Evolutionary conservation across 805 yeast species (phyloP).

Genomic region (Saccharomycopsis fibuligera): DNA sequence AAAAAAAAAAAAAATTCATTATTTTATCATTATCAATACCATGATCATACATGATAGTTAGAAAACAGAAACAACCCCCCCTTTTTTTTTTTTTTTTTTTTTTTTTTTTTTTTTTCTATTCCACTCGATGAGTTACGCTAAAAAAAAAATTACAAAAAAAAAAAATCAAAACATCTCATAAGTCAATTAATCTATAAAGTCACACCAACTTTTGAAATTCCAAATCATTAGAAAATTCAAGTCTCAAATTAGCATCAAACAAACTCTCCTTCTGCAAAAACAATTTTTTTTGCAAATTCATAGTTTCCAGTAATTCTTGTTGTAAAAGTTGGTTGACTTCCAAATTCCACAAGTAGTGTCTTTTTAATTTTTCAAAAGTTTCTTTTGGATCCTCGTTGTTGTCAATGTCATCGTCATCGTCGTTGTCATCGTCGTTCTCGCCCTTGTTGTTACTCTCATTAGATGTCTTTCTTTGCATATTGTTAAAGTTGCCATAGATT

Average conservation of each 20-base stretch:
- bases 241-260: constrained; percentile 35
- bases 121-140: too few relatives aligned
- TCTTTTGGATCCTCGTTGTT: constrained; percentile 17
- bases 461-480: not conserved
- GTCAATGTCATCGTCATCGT: constrained; percentile 20
- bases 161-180: too few relatives aligned
- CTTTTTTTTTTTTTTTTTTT: too few relatives aligned
- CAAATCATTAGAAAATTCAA: too few relatives aligned
- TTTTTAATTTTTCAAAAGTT: constrained; percentile 28
- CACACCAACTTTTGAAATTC: too few relatives aligned
- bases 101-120: too few relatives aligned
- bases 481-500: not conserved
- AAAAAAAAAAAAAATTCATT: too few relatives aligned
- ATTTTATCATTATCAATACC: too few relatives aligned
- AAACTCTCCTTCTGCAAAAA: constrained; percentile 39
- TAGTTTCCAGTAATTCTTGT: constrained; percentile 26
- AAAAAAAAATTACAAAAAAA: too few relatives aligned
- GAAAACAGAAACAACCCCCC: too few relatives aligned
- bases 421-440: not conserved
- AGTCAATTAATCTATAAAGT: too few relatives aligned
- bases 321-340: constrained; percentile 35
- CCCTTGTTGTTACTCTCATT: not conserved
- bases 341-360: constrained; percentile 33
- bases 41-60: too few relatives aligned
- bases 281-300: constrained; percentile 32